Conservation (phyloP, 768 basidiomycete genomes). For the Lepiota subincarnata region DNA sequence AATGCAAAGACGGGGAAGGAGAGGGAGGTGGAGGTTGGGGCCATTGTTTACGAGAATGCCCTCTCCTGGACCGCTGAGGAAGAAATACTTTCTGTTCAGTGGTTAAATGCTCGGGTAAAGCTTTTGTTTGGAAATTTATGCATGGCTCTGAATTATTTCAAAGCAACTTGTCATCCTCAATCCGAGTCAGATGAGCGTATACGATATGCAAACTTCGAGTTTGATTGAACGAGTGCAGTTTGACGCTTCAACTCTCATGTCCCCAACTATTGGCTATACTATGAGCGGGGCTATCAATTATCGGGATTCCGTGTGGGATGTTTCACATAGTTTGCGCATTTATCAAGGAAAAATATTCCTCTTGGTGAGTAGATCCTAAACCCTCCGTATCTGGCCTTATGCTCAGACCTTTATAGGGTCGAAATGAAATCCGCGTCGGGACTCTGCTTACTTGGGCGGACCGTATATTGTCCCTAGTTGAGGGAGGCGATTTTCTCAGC, state of each 20-base stretch:
- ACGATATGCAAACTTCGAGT: slow-evolving; percentile 54
- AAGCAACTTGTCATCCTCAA: slow-evolving; percentile 74
- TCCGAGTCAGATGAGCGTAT: slow-evolving; percentile 54
- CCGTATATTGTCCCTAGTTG: slow-evolving; percentile 76
- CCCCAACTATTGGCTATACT: slow-evolving; percentile 47
- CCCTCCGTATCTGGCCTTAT: background rate
- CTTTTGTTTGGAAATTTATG: slow-evolving; percentile 14
- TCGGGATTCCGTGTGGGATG: slow-evolving; percentile 44
- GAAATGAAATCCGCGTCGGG: slow-evolving; percentile 69
- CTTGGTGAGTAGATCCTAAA: slow-evolving; percentile 51
- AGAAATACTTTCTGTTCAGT: slow-evolving; percentile 71
- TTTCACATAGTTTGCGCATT: slow-evolving; percentile 67
- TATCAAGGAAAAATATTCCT: slow-evolving; percentile 93
- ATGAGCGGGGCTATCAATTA: slow-evolving; percentile 44
- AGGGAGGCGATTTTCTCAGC: slow-evolving; percentile 81
- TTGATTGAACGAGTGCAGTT: slow-evolving; percentile 62
- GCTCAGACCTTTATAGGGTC: slow-evolving; percentile 40
- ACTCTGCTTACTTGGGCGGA: slow-evolving; percentile 95
- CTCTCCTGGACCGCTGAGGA: slow-evolving; percentile 59
- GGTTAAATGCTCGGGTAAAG: slow-evolving; percentile 80
- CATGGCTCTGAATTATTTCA: slow-evolving; percentile 10
- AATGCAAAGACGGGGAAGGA: slow-evolving; percentile 59
- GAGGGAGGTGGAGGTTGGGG: slow-evolving; percentile 56
- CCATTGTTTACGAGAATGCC: slow-evolving; percentile 57
- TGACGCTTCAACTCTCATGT: slow-evolving; percentile 52